phyloP scores from a whole-genome alignment of 495 filamentous ascomycete genomes.

The Pyrenopolyporus hunteri region DNA sequence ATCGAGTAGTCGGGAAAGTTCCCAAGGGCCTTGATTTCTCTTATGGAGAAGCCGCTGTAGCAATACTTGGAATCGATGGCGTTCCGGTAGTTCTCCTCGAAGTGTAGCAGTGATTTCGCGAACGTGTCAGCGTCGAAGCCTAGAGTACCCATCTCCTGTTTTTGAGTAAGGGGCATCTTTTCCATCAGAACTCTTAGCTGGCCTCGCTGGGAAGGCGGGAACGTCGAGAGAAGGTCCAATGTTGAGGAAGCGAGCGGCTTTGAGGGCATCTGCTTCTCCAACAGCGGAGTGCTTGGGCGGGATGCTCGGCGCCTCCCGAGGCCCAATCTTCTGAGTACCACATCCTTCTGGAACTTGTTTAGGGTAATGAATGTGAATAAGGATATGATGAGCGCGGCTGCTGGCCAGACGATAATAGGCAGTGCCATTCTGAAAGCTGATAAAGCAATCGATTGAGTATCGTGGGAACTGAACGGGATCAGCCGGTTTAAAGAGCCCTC shows the following conservation, averaged over 20 bases:
- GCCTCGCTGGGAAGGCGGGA: slow-evolving; percentile 43
- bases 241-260: slow-evolving; percentile 27
- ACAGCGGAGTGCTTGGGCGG: slow-evolving; percentile 27
- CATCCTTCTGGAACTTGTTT: slow-evolving; percentile 33
- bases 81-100: slow-evolving; percentile 42
- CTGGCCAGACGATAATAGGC: slow-evolving; percentile 20
- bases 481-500: not conserved
- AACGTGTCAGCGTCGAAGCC: slow-evolving; percentile 22
- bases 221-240: slow-evolving; percentile 23
- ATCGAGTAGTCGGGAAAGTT: slow-evolving; percentile 84
- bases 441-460: not conserved
- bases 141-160: slow-evolving; percentile 23
- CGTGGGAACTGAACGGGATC: not conserved
- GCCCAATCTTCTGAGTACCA: slow-evolving; percentile 29
- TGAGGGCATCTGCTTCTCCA: slow-evolving; percentile 32
- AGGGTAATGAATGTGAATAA: slow-evolving; percentile 39
- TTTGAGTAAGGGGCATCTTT: slow-evolving; percentile 21
- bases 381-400: slow-evolving; percentile 27
- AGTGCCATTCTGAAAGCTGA: slow-evolving; percentile 8
- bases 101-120: slow-evolving; percentile 22
- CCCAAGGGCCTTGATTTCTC: slow-evolving; percentile 75
- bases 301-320: slow-evolving; percentile 8
- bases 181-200: slow-evolving; percentile 38
- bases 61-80: slow-evolving; percentile 44
- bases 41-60: slow-evolving; percentile 60